phyloP scores from a whole-genome alignment of 2,329 filamentous ascomycete species.

The Penicillium palitans region DNA sequence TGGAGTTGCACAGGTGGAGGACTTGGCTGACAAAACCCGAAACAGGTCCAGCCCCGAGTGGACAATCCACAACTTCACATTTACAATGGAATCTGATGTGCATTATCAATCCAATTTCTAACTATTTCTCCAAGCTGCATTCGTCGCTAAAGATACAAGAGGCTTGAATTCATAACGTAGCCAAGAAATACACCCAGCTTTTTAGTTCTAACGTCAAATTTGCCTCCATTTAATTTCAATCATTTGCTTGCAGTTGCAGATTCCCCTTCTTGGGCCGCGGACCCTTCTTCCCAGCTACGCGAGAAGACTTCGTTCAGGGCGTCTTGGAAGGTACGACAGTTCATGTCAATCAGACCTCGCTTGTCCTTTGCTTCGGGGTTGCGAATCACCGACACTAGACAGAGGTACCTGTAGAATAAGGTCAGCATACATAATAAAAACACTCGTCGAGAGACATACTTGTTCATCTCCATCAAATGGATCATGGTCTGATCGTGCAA shows the following conservation, averaged over 20 bases:
- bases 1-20: constrained; percentile 1
- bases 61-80: not conserved
- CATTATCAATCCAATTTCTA: not conserved
- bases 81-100: not conserved
- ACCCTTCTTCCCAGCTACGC: constrained; percentile 48
- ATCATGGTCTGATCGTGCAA: constrained; percentile 63
- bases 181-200: not conserved
- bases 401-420: constrained; percentile 55
- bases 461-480: constrained; percentile 67
- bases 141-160: constrained; percentile 7
- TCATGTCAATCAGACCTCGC: constrained; percentile 66
- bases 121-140: not conserved
- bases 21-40: constrained; percentile 6
- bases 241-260: constrained; percentile 9
- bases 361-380: constrained; percentile 65
- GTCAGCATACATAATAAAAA: constrained; percentile 9
- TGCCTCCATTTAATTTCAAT: constrained; percentile 9
- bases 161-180: not conserved
- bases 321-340: constrained; percentile 63
- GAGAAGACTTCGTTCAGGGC: constrained; percentile 63
- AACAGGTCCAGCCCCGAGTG: not conserved
- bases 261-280: not conserved
- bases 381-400: constrained; percentile 64
- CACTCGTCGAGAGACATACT: constrained; percentile 46
- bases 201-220: not conserved